Percentiles rank a stretch among this genome's conserved stretches.
These are phyloP conservation scores for Pseudogymnoascus sp. DNA, from an alignment of 2,329 filamentous ascomycete species.

Conservation along the genomic window DNA sequence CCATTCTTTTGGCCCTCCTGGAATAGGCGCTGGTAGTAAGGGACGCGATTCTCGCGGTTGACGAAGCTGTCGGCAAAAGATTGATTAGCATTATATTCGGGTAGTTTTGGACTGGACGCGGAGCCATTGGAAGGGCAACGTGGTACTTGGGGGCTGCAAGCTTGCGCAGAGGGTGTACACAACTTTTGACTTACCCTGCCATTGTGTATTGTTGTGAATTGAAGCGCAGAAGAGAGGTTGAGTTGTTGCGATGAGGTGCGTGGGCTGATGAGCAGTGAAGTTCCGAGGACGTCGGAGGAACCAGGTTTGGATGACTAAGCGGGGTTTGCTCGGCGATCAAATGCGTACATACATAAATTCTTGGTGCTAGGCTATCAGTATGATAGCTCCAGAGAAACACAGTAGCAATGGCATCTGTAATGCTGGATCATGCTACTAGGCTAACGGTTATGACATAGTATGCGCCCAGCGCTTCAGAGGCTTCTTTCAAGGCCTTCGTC, in stretches of 20 bases:
- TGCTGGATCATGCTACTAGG: constrained; percentile 9
- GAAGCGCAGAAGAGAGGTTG: constrained; percentile 8
- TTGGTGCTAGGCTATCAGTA: not conserved
- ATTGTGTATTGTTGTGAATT: constrained; percentile 22
- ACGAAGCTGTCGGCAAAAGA: constrained; percentile 37
- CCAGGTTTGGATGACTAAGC: constrained; percentile 4
- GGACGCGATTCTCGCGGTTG: constrained; percentile 70
- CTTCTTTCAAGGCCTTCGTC: constrained; percentile 26
- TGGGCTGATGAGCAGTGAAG: constrained; percentile 10
- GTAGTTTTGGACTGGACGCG: not conserved
- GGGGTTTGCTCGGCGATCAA: not conserved
- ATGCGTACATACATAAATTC: constrained; percentile 1
- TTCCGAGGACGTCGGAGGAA: constrained; percentile 5
- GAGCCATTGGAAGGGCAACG: constrained; percentile 8
- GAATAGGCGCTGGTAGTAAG: constrained; percentile 66
- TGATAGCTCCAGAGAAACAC: not conserved
- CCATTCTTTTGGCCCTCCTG: constrained; percentile 64
- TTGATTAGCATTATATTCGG: constrained; percentile 18
- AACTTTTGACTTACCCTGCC: constrained; percentile 25
- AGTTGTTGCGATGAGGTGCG: constrained; percentile 11
- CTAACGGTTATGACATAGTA: constrained; percentile 14
- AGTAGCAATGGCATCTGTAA: constrained; percentile 3
- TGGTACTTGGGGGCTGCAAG: not conserved
- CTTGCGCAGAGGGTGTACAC: not conserved
- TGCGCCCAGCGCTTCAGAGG: constrained; percentile 25